Percentiles rank a stretch among this genome's conserved stretches.
phyloP scores from a whole-genome alignment of 192 early-diverging fungal species.

The Backusella sp. region DNA sequence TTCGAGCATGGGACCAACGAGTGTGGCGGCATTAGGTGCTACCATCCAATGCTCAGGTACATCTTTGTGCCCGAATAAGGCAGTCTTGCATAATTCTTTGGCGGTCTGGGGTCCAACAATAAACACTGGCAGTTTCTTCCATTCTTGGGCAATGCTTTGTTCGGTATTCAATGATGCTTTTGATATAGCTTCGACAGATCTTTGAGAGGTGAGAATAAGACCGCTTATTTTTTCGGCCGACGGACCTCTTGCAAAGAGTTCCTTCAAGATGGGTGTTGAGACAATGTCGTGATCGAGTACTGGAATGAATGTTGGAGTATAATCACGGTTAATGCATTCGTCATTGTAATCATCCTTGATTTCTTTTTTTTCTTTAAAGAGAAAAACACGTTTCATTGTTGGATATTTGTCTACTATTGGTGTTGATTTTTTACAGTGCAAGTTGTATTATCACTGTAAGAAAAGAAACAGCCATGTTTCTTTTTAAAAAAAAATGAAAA shows the following conservation, averaged over 20 bases:
- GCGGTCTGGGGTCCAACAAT: conserved; percentile 47
- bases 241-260: conserved; percentile 22
- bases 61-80: not conserved
- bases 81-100: conserved; percentile 13
- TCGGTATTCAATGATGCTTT: not conserved
- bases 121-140: conserved; percentile 39
- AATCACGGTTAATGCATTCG: not conserved
- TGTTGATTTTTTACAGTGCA: not conserved
- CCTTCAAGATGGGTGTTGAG: conserved; percentile 10
- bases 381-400: conserved; percentile 9
- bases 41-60: conserved; percentile 17
- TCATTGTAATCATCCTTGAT: conserved; percentile 14
- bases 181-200: conserved; percentile 41
- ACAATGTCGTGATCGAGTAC: conserved; percentile 18
- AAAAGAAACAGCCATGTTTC: not conserved
- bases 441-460: not conserved
- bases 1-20: conserved; percentile 35
- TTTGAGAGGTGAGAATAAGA: conserved; percentile 39
- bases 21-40: conserved; percentile 39
- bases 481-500: not conserved
- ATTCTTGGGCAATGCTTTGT: conserved; percentile 12
- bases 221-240: conserved; percentile 21
- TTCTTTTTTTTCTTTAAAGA: conserved; percentile 28
- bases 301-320: conserved; percentile 26
- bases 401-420: not conserved